phyloP scores from a whole-genome alignment of 2,329 filamentous ascomycete species.

The Fusarium proliferatum region DNA sequence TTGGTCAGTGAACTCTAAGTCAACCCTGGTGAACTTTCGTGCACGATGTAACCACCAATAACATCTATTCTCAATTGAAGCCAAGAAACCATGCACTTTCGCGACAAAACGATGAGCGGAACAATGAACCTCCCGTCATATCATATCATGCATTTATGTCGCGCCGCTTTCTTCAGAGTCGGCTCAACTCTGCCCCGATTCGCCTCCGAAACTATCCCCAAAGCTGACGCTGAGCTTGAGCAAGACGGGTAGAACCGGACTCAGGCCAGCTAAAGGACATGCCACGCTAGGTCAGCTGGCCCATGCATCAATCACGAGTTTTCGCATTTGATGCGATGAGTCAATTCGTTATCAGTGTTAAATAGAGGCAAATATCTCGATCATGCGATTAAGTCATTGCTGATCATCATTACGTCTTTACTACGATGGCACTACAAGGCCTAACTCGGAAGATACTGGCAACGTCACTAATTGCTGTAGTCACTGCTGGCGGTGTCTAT shows the following conservation, averaged over 20 bases:
- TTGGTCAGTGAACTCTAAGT: not conserved
- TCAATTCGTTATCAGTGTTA: not conserved
- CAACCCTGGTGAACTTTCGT: not conserved
- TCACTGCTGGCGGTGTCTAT: constrained; percentile 29
- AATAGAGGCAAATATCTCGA: not conserved
- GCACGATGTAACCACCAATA: not conserved
- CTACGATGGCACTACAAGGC: constrained; percentile 23
- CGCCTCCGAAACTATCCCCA: constrained; percentile 2
- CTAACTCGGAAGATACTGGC: constrained; percentile 26
- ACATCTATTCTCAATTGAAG: not conserved
- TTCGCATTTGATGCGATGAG: constrained; percentile 9
- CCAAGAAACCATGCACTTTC: not conserved
- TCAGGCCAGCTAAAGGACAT: not conserved
- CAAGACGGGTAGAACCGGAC: constrained; percentile 22
- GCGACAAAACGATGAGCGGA: not conserved
- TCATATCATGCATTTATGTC: not conserved
- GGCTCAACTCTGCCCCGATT: constrained; percentile 11
- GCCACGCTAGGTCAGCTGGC: constrained; percentile 13
- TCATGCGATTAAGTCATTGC: not conserved
- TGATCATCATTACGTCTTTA: not conserved
- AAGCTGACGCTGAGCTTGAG: not conserved
- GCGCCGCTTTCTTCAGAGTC: not conserved
- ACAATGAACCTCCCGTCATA: not conserved
- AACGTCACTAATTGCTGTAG: constrained; percentile 18
- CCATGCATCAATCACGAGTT: not conserved